phyloP scores from a whole-genome alignment of 345 rosid species.

The Salix koriyanagi region DNA sequence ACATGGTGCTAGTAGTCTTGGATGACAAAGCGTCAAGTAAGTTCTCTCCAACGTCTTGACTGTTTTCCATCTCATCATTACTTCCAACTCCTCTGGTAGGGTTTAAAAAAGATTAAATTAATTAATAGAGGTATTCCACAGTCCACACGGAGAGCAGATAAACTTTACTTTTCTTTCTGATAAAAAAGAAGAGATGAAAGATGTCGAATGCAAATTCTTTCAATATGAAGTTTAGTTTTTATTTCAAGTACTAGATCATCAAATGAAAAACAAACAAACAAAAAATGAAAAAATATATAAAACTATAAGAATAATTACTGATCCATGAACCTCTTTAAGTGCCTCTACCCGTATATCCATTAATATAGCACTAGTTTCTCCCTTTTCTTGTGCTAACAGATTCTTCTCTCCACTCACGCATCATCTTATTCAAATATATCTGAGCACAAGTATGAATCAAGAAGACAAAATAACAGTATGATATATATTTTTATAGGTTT shows the following conservation, averaged over 20 bases:
- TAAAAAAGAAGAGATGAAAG: not conserved
- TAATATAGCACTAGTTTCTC: not conserved
- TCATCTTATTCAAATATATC: not conserved
- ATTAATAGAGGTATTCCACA: not conserved
- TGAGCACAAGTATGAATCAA: not conserved
- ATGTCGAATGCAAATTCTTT: not conserved
- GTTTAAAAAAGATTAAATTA: not conserved
- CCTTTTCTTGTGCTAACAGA: constrained; percentile 1
- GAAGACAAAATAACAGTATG: not conserved
- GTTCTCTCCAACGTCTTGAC: constrained; percentile 50
- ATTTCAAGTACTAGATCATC: not conserved
- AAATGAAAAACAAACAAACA: not conserved
- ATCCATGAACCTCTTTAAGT: not conserved
- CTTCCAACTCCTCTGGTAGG: constrained; percentile 39
- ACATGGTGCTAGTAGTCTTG: constrained; percentile 26
- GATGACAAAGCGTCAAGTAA: constrained; percentile 46
- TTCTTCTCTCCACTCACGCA: constrained; percentile 12
- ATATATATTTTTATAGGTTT: not conserved
- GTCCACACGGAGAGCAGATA: not conserved
- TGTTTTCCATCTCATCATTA: constrained; percentile 37
- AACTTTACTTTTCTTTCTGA: not conserved
- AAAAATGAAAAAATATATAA: not conserved
- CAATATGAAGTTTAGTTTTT: not conserved
- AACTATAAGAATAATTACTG: not conserved
- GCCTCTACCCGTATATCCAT: not conserved